Percentiles rank a stretch among this genome's conserved stretches.
Conservation (phyloP, 345 rosid genomes). For the Angophora floribunda region DNA sequence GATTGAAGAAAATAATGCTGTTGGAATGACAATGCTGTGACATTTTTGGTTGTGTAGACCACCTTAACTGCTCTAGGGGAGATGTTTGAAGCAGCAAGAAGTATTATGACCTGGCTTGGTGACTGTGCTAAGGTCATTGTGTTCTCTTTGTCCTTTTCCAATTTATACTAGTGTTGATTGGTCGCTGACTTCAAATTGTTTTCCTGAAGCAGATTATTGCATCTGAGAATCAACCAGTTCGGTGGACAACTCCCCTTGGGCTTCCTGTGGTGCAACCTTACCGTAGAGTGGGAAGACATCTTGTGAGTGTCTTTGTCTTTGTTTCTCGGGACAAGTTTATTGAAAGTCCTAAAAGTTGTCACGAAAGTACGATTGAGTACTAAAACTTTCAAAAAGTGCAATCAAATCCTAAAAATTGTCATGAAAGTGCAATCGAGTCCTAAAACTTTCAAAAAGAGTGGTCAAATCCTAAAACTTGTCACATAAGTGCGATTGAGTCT, state of each 20-base stretch:
- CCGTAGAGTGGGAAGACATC: conserved; percentile 56
- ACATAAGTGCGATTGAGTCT: neutral
- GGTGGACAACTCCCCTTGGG: conserved; percentile 95
- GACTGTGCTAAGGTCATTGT: conserved; percentile 86
- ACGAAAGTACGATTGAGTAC: too few species aligned
- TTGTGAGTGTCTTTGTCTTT: conserved; percentile 35
- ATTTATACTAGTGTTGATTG: neutral
- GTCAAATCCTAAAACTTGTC: neutral
- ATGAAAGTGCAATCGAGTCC: neutral
- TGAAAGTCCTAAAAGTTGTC: neutral
- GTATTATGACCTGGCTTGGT: conserved; percentile 93
- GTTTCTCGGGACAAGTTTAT: neutral
- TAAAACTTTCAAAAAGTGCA: too few species aligned
- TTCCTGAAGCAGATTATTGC: conserved; percentile 56
- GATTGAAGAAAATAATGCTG: neutral
- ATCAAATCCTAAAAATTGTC: neutral
- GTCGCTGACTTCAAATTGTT: neutral
- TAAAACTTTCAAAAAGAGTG: too few species aligned
- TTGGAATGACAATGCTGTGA: neutral
- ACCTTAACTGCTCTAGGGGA: conserved; percentile 84
- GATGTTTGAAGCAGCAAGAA: conserved; percentile 96
- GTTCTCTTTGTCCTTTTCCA: neutral
- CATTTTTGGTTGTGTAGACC: conserved; percentile 32
- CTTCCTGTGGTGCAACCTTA: conserved; percentile 99
- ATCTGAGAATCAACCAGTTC: conserved; percentile 78